Conservation (phyloP, 768 basidiomycete species). For the Leucocoprinus leucothites region DNA sequence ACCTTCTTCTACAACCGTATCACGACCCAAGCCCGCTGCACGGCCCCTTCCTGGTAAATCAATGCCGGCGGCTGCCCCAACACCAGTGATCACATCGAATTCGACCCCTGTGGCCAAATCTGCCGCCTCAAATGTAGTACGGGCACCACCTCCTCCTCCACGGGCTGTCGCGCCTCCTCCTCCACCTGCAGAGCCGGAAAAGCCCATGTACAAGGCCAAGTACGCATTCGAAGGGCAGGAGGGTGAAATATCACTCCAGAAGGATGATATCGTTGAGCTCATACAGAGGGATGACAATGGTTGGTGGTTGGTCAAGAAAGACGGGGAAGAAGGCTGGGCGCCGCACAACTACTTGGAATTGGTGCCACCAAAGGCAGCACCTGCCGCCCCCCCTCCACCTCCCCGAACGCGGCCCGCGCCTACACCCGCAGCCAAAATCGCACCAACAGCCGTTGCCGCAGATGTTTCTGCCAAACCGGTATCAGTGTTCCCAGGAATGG, state of each 20-base stretch:
- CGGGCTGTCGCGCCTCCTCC: conserved; percentile 44
- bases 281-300: conserved; percentile 93
- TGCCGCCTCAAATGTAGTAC: conserved; percentile 25
- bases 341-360: conserved; percentile 92
- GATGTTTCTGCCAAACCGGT: conserved; percentile 72
- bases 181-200: conserved; percentile 58
- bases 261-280: conserved; percentile 91
- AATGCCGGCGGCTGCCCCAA: conserved; percentile 20
- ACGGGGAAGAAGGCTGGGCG: conserved; percentile 86
- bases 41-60: conserved; percentile 63
- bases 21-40: conserved; percentile 57
- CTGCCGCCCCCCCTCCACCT: conserved; percentile 66
- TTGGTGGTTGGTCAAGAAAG: conserved; percentile 96
- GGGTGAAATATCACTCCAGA: conserved; percentile 85
- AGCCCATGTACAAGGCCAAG: conserved; percentile 80
- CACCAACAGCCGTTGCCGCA: conserved; percentile 45
- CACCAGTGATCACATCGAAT: conserved; percentile 14
- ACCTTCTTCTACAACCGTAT: conserved; percentile 32
- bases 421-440: conserved; percentile 32
- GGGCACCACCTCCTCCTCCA: conserved; percentile 34
- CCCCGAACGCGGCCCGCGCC: conserved; percentile 52
- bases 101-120: conserved; percentile 16
- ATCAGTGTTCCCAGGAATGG: conserved; percentile 80
- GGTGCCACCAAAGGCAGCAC: conserved; percentile 61
- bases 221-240: conserved; percentile 92